Base-by-base conservation (phyloP, 441 rosid genomes). In the Euphorbia schlechtendalii region DNA sequence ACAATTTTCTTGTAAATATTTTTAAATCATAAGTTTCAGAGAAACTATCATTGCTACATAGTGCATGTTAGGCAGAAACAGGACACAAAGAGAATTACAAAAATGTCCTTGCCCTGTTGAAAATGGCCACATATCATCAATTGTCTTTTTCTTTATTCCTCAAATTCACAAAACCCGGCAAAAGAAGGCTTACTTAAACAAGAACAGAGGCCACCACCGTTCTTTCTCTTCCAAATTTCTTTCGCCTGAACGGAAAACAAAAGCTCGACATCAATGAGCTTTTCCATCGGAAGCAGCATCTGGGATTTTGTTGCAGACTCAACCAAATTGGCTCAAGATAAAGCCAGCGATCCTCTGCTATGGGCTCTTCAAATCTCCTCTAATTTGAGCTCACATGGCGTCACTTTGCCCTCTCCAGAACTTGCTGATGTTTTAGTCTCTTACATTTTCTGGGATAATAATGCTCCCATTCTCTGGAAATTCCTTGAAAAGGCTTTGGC, bases 391-490 rank as follows among this genome's bases (percentile, higher is more conserved):
- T 80, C 85, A 14, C 77, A 76, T 59, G 92, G 88, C 58, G 77
- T 85, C 63, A 59, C 81, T 57, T 75, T 87, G 53, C 99, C 99
- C 1, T 94, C 96, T 55, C 63, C 73, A 32, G 86, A 91, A 69
- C 84, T 94, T 17, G 96, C 97, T 52, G 77, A 81, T 65, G 81
- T 89, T 64, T 79, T 94, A 67, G 90, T 87, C 59, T 87, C 99
- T 56, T 89, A 91, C 79, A 83, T 94, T 75, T 91, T 85, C 76
- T 91, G 96, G 96, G 93, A 78, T 63, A 89, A 94, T 65, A 85
- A 94, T 79, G 82, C 89, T 14, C 94, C 99, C 28, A 78, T 86
- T 78, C 60, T 88, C 17, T 94, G 99, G 99, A 94, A 94, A 84
- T 84, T 86, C 72, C 96, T 94, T 53, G 99, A 94, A 46, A 91